A percentile compares a stretch with the other conserved stretches of the same genome.
These are phyloP conservation scores for Filobasidium uniguttulatum DNA, from an alignment of 1,284 basidiomycete species.

Conservation along the genomic window DNA sequence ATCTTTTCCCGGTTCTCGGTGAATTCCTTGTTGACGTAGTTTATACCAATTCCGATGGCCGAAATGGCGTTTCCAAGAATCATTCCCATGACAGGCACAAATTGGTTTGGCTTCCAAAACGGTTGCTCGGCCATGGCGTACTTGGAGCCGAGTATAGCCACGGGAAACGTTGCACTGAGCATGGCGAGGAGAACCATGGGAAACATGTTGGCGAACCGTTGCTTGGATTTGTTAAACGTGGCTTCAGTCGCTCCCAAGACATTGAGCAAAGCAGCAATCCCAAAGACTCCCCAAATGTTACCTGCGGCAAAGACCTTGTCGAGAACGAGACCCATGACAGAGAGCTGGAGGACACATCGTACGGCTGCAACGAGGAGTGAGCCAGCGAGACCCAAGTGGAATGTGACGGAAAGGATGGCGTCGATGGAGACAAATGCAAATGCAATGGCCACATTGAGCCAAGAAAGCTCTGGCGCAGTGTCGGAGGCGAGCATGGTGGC, in stretches of 20 bases:
- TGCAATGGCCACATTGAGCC: slow-evolving; percentile 58
- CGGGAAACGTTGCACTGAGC: slow-evolving; percentile 60
- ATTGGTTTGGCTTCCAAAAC: slow-evolving; percentile 70
- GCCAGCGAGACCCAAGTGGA: slow-evolving; percentile 54
- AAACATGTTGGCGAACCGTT: slow-evolving; percentile 63
- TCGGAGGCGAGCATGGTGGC: neutral
- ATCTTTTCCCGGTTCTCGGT: slow-evolving; percentile 63
- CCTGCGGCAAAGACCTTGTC: slow-evolving; percentile 60
- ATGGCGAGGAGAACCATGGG: slow-evolving; percentile 53
- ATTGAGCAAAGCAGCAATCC: slow-evolving; percentile 57
- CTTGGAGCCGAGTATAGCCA: slow-evolving; percentile 59
- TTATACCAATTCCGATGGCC: slow-evolving; percentile 53
- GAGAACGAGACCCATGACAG: slow-evolving; percentile 53
- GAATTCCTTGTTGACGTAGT: slow-evolving; percentile 37
- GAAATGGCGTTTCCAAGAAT: slow-evolving; percentile 65
- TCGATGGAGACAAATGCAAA: slow-evolving; percentile 51
- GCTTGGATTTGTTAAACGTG: slow-evolving; percentile 59
- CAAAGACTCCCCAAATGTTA: slow-evolving; percentile 57
- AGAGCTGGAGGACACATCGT: slow-evolving; percentile 62
- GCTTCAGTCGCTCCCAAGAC: slow-evolving; percentile 47
- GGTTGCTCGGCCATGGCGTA: slow-evolving; percentile 62
- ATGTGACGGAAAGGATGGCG: slow-evolving; percentile 45
- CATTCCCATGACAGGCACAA: slow-evolving; percentile 76
- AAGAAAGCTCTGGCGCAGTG: slow-evolving; percentile 39
- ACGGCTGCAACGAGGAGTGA: slow-evolving; percentile 55